These are phyloP conservation scores for Juncus effusus DNA, from an alignment of 176 grass and related monocot species.

Conservation along the genomic window DNA sequence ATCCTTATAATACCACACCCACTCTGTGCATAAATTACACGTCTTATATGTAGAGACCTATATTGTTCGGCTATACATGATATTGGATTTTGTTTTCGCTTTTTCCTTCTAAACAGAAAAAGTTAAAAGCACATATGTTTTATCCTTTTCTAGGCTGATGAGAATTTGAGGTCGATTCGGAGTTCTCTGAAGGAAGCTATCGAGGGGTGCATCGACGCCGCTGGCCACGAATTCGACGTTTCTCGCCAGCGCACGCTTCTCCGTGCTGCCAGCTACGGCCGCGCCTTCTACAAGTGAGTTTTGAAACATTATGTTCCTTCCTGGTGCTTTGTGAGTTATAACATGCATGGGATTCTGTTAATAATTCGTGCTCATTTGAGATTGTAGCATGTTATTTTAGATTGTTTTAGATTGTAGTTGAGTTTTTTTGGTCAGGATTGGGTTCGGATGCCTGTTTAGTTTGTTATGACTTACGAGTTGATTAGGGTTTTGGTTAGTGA, in stretches of 20 bases:
- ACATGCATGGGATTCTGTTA: too few species aligned
- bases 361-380: too few species aligned
- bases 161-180: conserved; percentile 77
- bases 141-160: conserved; percentile 56
- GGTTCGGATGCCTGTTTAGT: too few species aligned
- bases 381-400: too few species aligned
- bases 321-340: background rate
- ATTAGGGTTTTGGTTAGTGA: too few species aligned
- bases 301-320: conserved; percentile 2
- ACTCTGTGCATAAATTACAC: background rate
- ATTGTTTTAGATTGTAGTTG: too few species aligned
- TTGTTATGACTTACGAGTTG: too few species aligned
- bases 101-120: conserved; percentile 22
- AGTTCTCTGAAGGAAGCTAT: conserved; percentile 80
- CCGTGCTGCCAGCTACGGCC: conserved; percentile 85
- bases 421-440: too few species aligned
- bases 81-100: background rate
- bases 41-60: conserved; percentile 13
- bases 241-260: conserved; percentile 78
- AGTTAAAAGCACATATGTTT: background rate
- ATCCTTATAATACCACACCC: background rate
- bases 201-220: conserved; percentile 84
- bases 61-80: conserved; percentile 11
- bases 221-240: conserved; percentile 91
- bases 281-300: conserved; percentile 86